Evolutionary conservation across 2,329 filamentous ascomycete genomes (phyloP).

Genomic region (Sphaerulina populicola): DNA sequence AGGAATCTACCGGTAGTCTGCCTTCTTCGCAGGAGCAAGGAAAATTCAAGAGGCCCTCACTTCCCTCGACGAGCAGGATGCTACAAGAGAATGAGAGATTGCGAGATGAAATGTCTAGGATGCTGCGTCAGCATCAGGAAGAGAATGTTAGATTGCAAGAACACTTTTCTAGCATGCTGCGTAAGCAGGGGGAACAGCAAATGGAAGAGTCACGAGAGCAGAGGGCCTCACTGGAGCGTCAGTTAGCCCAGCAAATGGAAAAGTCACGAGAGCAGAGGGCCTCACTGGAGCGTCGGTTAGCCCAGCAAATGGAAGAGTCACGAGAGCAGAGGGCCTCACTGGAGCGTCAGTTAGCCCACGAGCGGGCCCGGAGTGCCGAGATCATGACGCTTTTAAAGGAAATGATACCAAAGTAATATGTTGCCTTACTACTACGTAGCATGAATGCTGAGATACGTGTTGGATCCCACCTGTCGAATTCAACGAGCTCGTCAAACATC

Average conservation of each 20-base stretch:
- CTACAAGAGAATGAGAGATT: slow-evolving; percentile 5
- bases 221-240: background rate
- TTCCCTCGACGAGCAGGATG: background rate
- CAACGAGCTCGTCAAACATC: background rate
- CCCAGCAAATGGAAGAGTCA: background rate
- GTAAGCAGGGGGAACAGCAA: background rate
- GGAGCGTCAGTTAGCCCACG: background rate
- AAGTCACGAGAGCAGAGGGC: background rate
- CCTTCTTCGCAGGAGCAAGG: slow-evolving; percentile 1
- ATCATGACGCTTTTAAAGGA: background rate
- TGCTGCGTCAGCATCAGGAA: background rate
- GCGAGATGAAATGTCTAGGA: background rate
- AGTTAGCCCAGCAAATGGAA: background rate
- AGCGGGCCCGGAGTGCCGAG: too few species aligned
- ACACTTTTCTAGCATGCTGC: background rate
- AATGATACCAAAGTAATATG: background rate
- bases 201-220: background rate
- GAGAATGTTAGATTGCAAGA: too few species aligned
- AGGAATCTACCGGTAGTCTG: background rate
- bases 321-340: background rate
- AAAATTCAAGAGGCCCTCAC: background rate
- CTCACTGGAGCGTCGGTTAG: background rate
- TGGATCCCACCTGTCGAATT: background rate
- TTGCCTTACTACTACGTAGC: background rate
- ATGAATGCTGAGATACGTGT: background rate